phyloP scores from a whole-genome alignment of 2,329 filamentous ascomycete species.

The Cucurbitaria berberidis region DNA sequence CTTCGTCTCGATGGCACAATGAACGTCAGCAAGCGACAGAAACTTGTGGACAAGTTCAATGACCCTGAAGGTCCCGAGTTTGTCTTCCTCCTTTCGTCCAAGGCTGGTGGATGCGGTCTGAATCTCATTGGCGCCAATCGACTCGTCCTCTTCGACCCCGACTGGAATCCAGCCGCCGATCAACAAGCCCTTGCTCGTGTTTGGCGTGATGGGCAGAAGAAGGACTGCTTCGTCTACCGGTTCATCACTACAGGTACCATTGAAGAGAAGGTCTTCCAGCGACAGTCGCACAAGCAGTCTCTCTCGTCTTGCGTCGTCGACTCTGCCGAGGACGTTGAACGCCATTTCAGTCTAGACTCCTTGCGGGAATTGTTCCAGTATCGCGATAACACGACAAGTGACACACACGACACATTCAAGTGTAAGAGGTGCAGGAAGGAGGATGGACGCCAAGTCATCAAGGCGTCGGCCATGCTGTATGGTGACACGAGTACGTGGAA shows the following conservation, averaged over 20 bases:
- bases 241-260: constrained; percentile 98
- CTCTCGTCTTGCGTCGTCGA: constrained; percentile 96
- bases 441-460: constrained; percentile 84
- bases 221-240: constrained; percentile 99
- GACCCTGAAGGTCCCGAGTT: constrained; percentile 89
- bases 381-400: constrained; percentile 79
- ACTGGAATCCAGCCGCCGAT: constrained; percentile 96
- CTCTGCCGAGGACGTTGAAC: constrained; percentile 93
- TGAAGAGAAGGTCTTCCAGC: constrained; percentile 98
- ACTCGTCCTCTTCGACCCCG: constrained; percentile 90
- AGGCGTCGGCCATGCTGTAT: constrained; percentile 93
- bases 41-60: constrained; percentile 97
- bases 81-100: constrained; percentile 93
- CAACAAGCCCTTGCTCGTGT: constrained; percentile 96
- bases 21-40: constrained; percentile 96
- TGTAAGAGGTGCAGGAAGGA: constrained; percentile 88
- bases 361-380: constrained; percentile 95
- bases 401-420: constrained; percentile 98
- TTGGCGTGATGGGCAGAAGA: constrained; percentile 98
- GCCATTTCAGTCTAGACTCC: constrained; percentile 92
- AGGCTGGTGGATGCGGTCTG: constrained; percentile 94
- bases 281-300: constrained; percentile 97
- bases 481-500: constrained; percentile 99
- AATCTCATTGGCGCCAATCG: constrained; percentile 95
- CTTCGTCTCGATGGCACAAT: constrained; percentile 94